Conservation (phyloP, 1,284 basidiomycete species). For the Apiotrichum montevideense region DNA sequence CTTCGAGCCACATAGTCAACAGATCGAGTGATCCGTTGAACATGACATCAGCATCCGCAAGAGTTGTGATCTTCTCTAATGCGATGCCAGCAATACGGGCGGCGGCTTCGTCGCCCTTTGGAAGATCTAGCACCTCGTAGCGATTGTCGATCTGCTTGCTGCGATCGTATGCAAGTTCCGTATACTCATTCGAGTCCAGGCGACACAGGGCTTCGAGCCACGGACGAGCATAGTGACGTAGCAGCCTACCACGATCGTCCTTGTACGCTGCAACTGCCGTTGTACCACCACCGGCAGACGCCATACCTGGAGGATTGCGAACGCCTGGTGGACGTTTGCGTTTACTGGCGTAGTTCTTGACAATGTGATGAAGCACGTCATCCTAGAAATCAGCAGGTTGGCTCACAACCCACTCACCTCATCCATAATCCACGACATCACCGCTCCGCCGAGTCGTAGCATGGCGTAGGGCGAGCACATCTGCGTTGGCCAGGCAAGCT, state of each 20-base stretch:
- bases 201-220: conserved; percentile 64
- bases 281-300: conserved; percentile 53
- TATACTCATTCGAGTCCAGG: conserved; percentile 52
- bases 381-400: conserved; percentile 20
- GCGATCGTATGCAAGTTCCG: conserved; percentile 35
- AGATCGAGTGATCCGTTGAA: conserved; percentile 61
- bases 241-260: conserved; percentile 59
- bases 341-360: conserved; percentile 33
- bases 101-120: conserved; percentile 16
- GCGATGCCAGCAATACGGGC: conserved; percentile 25
- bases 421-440: conserved; percentile 50
- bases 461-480: conserved; percentile 61
- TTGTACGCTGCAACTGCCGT: conserved; percentile 48
- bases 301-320: conserved; percentile 46
- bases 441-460: conserved; percentile 46
- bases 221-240: conserved; percentile 53
- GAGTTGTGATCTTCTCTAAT: conserved; percentile 24
- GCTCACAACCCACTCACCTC: conserved; percentile 51
- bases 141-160: conserved; percentile 19
- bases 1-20: conserved; percentile 60
- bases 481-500: conserved; percentile 64
- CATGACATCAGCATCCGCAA: conserved; percentile 46
- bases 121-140: conserved; percentile 7
- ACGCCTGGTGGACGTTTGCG: conserved; percentile 57
- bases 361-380: conserved; percentile 28